phyloP scores from a whole-genome alignment of 768 basidiomycete genomes.

The Lepiota venenata region DNA sequence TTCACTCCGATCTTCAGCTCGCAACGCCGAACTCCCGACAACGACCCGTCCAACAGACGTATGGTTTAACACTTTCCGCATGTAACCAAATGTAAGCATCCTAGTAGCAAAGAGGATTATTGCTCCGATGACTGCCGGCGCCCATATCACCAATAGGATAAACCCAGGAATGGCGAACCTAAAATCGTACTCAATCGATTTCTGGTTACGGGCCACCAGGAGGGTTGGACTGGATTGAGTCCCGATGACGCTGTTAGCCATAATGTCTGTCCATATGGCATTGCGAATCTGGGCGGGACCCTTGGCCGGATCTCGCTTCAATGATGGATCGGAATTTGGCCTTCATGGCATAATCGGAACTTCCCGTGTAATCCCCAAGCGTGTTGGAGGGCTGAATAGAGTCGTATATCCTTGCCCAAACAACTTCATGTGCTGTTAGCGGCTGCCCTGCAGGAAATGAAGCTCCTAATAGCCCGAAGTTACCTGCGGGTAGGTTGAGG shows the following conservation, averaged over 20 bases:
- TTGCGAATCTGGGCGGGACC: not conserved
- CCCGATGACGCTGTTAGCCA: constrained; percentile 1
- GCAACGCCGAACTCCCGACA: not conserved
- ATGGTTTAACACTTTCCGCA: not conserved
- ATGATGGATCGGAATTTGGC: not conserved
- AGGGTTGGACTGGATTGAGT: not conserved
- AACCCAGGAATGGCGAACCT: constrained; percentile 2
- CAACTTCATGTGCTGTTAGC: not conserved
- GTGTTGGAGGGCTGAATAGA: not conserved
- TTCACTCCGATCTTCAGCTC: not conserved
- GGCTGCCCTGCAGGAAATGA: not conserved
- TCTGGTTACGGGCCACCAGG: not conserved
- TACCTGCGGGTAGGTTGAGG: not conserved
- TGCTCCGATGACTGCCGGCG: not conserved
- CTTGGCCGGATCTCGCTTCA: not conserved
- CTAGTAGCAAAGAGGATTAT: not conserved
- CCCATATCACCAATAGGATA: constrained; percentile 2
- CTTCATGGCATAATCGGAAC: not conserved
- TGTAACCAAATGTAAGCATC: not conserved
- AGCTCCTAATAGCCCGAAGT: not conserved
- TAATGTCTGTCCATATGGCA: not conserved
- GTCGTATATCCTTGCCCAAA: not conserved
- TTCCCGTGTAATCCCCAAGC: not conserved
- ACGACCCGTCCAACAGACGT: not conserved
- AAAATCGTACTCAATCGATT: not conserved